Conservation (phyloP, 371 early-diverging fungal genomes). For the Nosema muscidifuracis region DNA sequence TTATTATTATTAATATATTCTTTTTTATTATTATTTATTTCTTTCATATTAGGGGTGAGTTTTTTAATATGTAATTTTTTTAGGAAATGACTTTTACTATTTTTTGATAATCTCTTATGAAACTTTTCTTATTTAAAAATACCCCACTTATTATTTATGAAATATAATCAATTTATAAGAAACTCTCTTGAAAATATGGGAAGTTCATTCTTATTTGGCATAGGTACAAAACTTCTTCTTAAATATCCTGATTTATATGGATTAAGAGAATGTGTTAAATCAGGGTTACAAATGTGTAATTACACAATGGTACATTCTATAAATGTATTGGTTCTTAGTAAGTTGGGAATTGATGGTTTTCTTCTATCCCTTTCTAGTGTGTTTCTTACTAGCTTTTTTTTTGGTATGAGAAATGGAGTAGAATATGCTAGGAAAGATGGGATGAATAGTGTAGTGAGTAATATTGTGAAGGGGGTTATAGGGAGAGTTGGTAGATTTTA, state of each 20-base stretch:
- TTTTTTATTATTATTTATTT: too few relatives aligned
- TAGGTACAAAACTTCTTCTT: slow-evolving; percentile 1
- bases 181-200: slow-evolving; percentile 16
- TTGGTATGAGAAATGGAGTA: slow-evolving; percentile 23
- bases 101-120: too few relatives aligned
- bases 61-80: too few relatives aligned
- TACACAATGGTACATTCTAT: slow-evolving; percentile 16
- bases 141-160: not conserved
- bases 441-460: not conserved
- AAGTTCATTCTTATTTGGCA: slow-evolving; percentile 19
- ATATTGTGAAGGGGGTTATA: not conserved
- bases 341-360: not conserved
- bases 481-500: too few relatives aligned
- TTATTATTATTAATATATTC: too few relatives aligned
- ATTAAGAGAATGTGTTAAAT: not conserved
- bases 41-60: too few relatives aligned
- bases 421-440: slow-evolving; percentile 15
- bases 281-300: slow-evolving; percentile 24
- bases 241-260: not conserved
- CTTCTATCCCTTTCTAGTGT: not conserved
- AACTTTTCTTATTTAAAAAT: too few relatives aligned
- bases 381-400: slow-evolving; percentile 4
- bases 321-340: not conserved
- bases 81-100: too few relatives aligned
- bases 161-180: not conserved